Conservation (phyloP, 805 yeast species). For the Cyberlindnera euphorbiiphila region DNA sequence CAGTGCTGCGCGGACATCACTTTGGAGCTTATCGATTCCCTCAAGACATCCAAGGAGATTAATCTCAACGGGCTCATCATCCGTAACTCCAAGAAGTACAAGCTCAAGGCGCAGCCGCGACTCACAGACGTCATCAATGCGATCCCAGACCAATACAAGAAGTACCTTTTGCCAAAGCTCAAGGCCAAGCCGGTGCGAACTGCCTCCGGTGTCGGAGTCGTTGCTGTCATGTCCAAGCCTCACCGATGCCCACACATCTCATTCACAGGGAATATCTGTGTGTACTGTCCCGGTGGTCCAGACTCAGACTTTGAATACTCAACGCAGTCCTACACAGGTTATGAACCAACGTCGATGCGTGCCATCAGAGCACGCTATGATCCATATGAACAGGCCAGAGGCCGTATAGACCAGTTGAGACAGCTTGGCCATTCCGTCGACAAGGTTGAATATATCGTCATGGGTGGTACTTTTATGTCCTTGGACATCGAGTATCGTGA, state of each 20-base stretch:
- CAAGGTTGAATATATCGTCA: slow-evolving; percentile 93
- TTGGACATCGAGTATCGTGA: slow-evolving; percentile 88
- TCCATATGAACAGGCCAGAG: slow-evolving; percentile 97
- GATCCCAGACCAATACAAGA: slow-evolving; percentile 93
- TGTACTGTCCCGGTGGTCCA: slow-evolving; percentile 98
- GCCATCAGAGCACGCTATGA: slow-evolving; percentile 98
- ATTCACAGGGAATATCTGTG: slow-evolving; percentile 97
- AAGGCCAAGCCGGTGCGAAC: slow-evolving; percentile 99
- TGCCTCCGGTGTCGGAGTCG: slow-evolving; percentile 98
- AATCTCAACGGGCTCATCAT: slow-evolving; percentile 88
- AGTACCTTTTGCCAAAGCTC: slow-evolving; percentile 83
- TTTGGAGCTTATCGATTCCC: slow-evolving; percentile 73
- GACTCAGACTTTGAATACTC: slow-evolving; percentile 97
- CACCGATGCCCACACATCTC: slow-evolving; percentile 99
- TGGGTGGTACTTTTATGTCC: slow-evolving; percentile 99
- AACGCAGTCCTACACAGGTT: slow-evolving; percentile 97
- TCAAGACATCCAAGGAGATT: slow-evolving; percentile 70
- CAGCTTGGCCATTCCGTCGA: slow-evolving; percentile 96
- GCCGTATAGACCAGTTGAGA: slow-evolving; percentile 91
- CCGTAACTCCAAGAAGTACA: slow-evolving; percentile 83
- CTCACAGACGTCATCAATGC: slow-evolving; percentile 92
- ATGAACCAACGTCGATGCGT: slow-evolving; percentile 98
- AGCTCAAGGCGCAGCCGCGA: slow-evolving; percentile 87
- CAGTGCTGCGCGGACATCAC: slow-evolving; percentile 93
- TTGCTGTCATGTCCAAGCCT: slow-evolving; percentile 99